phyloP scores from a whole-genome alignment of 2,329 filamentous ascomycete genomes.

The Boeremia exigua region DNA sequence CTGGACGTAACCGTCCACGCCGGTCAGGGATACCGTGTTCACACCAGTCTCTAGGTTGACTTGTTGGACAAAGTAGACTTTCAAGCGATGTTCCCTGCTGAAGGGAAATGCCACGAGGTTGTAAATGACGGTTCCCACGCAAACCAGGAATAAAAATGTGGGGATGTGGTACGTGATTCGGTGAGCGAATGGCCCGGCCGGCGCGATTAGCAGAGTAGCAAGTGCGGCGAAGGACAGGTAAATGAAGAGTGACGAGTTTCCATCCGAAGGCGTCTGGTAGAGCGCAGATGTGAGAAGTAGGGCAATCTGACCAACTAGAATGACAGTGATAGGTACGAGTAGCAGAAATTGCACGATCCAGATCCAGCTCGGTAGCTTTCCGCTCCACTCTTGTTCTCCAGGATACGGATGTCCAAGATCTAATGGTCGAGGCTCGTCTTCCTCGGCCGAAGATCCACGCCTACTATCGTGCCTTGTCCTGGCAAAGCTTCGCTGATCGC shows the following conservation, averaged over 20 bases:
- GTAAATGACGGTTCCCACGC: constrained; percentile 79
- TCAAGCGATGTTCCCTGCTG: constrained; percentile 77
- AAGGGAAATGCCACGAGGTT: constrained; percentile 90
- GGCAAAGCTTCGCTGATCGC: constrained; percentile 61
- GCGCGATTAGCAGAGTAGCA: constrained; percentile 74
- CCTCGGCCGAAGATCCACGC: constrained; percentile 48
- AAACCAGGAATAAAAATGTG: constrained; percentile 74
- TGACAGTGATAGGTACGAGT: constrained; percentile 76
- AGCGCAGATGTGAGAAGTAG: constrained; percentile 75
- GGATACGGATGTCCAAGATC: constrained; percentile 57
- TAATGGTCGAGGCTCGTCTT: constrained; percentile 45
- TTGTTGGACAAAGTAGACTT: constrained; percentile 84
- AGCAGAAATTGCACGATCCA: constrained; percentile 89
- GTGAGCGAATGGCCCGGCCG: constrained; percentile 83
- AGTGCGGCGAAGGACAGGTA: constrained; percentile 74
- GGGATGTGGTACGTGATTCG: constrained; percentile 85
- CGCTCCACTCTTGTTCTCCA: constrained; percentile 86
- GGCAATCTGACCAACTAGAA: constrained; percentile 77
- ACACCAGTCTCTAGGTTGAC: constrained; percentile 75
- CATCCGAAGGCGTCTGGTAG: constrained; percentile 84
- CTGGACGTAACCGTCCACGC: constrained; percentile 45
- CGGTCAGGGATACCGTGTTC: constrained; percentile 65
- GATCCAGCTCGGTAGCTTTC: constrained; percentile 76
- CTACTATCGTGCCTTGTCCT: constrained; percentile 58
- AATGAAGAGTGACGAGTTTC: constrained; percentile 72